Conservation (phyloP, 306 rosid genomes). For the Comarum palustre region DNA sequence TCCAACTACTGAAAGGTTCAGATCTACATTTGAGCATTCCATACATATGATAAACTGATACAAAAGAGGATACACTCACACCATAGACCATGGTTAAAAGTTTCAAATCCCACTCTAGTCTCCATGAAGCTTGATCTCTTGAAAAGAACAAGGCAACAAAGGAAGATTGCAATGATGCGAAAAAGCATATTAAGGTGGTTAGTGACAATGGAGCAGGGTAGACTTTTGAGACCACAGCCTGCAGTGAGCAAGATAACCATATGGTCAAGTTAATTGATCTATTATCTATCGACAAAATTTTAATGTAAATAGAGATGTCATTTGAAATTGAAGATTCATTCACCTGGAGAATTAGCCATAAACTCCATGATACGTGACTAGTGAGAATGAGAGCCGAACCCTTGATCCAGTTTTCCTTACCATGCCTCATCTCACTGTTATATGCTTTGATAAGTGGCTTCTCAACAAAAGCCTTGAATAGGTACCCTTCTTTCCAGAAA, state of each 20-base stretch:
- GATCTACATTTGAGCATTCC: not conserved
- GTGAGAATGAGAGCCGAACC: slow-evolving; percentile 38
- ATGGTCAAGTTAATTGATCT: not conserved
- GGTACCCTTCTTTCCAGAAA: slow-evolving; percentile 37
- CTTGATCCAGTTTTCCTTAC: slow-evolving; percentile 35
- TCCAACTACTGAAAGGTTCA: not conserved
- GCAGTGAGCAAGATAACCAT: not conserved
- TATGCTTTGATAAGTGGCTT: slow-evolving; percentile 26
- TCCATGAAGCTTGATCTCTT: slow-evolving; percentile 30
- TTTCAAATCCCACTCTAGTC: slow-evolving; percentile 35
- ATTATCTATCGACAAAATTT: not conserved
- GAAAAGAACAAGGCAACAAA: slow-evolving; percentile 32
- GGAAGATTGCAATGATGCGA: slow-evolving; percentile 34
- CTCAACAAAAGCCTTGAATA: slow-evolving; percentile 15
- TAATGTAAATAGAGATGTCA: not conserved
- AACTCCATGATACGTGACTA: slow-evolving; percentile 32
- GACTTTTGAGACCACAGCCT: slow-evolving; percentile 31
- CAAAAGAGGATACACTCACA: slow-evolving; percentile 26
- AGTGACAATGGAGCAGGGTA: slow-evolving; percentile 29
- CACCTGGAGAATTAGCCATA: slow-evolving; percentile 45
- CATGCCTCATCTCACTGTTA: not conserved
- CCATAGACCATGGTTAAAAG: slow-evolving; percentile 33
- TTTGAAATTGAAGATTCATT: not conserved
- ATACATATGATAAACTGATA: not conserved
- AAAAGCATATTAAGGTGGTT: slow-evolving; percentile 31